phyloP scores from a whole-genome alignment of 768 basidiomycete species.

The Leucosporidium creatinivorum region DNA sequence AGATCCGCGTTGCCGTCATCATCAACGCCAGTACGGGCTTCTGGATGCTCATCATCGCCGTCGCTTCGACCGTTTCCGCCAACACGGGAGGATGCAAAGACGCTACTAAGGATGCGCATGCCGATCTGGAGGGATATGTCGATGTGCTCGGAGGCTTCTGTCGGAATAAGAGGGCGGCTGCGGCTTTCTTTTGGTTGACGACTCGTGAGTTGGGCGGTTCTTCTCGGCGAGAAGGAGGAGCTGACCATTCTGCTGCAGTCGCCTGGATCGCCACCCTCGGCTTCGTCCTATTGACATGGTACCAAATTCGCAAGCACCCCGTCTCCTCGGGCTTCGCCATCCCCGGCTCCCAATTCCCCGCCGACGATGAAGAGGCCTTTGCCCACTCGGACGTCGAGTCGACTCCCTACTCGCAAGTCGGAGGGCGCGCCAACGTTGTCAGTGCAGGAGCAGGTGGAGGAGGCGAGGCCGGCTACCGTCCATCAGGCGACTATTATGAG shows the following conservation, averaged over 20 bases:
- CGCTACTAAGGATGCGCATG: constrained; percentile 24
- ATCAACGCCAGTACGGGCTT: constrained; percentile 12
- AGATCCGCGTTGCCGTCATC: constrained; percentile 28
- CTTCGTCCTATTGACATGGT: constrained; percentile 15
- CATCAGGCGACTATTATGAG: constrained; percentile 8
- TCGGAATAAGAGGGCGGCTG: constrained; percentile 32
- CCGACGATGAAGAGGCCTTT: constrained; percentile 20
- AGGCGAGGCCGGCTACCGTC: neutral
- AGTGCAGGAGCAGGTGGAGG: too few species aligned
- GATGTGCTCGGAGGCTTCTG: constrained; percentile 33
- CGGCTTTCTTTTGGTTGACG: constrained; percentile 36
- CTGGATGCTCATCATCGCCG: constrained; percentile 9
- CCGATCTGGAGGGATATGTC: constrained; percentile 26
- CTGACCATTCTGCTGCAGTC: constrained; percentile 6
- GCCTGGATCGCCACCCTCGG: constrained; percentile 17
- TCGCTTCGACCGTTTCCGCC: constrained; percentile 28
- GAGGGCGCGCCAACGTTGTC: neutral
- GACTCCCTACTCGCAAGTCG: neutral
- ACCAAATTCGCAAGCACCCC: constrained; percentile 14
- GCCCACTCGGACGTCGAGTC: constrained; percentile 7
- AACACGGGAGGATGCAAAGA: constrained; percentile 36
- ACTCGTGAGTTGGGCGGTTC: constrained; percentile 17
- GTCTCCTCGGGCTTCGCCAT: constrained; percentile 12
- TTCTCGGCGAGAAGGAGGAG: neutral
- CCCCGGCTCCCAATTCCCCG: constrained; percentile 17